Base-by-base conservation (phyloP, 257 asterid species). In the Primulina eburnea region DNA sequence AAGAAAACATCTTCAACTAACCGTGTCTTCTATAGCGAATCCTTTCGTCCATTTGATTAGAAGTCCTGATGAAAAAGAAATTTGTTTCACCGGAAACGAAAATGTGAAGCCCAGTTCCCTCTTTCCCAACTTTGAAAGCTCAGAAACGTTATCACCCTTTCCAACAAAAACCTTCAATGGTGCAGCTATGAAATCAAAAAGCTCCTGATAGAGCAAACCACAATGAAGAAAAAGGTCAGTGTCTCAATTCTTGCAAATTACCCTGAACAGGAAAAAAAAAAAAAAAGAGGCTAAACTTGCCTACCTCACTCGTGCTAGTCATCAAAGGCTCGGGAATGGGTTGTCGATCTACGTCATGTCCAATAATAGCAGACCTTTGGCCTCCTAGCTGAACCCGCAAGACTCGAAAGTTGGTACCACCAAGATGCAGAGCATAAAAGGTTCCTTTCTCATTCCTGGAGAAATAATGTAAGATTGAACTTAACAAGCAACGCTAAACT, bases 91-190 rank as follows among this genome's bases (percentile, higher is more conserved):
- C 2, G 98, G 98, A 77, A 88, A 92, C 2, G 97, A 89, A 70
- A 92, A 89, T 65, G 98, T 92, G 87, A 92, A 89, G 70, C 98
- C 98, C 28, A 92, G 89, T 37, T 80, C 91, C 76, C 79, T 79
- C 67, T 67, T 76, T 73, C 67, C 81, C 62, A 61, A 62, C 69
- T 72, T 78, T 14, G 83, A 76, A 73, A 59, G 64, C 56, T 78
- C 86, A 1, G 78, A 61, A 37, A 17, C 77, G 65, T 71, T 69
- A 61, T 71, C 91, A 64, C 85, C 94, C 77, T 71, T 82, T 64
- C 79, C 96, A 72, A 80, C 83, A 73, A 89, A 85, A 34, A 85
- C 79, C 79, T 82, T 82, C 40, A 92, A 63, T 7, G 87, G 75
- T 62, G 86, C 72, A 10, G 94, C 97, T 69, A 89, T 81, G 74